Base-by-base conservation (phyloP, 1,139 yeast genomes). In the Sugiyamaella castrensis region DNA sequence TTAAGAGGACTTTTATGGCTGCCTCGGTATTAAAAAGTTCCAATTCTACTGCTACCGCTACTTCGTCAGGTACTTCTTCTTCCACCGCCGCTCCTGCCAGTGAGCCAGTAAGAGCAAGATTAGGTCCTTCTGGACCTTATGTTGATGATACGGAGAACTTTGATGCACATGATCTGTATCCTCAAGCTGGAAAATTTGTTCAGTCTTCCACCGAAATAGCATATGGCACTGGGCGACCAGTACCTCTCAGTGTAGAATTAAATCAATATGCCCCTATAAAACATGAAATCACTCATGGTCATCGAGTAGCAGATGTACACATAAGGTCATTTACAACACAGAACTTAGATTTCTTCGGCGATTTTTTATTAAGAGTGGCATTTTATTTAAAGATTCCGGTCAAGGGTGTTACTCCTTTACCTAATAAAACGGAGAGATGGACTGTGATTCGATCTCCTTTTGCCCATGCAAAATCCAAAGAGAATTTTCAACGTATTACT, bases 391-490 rank as follows among this genome's bases (percentile, higher is more conserved):
- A 95, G 9, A 82, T 92, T 57, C 96, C 98, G 13, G 79, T 84
- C 43, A 74, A 77, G 31, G 88, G 88, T 1, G 82, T 85, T 10
- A 73, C 74, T 37, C 88, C 88, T 13, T 67, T 83, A 53, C 84
- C 86, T 31, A 76, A 81, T 19, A 84, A 82, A 65, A 80, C 87
- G 42, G 94, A 91, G 69, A 80, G 89, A 59, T 92, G 96, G 87
- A 92, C 98, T 0, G 96, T 92, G 48, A 88, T 86, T 60, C 80
- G 85, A 66, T 84, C 96, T 4, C 98, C 98, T 1, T 92, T 92
- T 67, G 96, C 87, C 31, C 95, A 87, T 65, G 95, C 98, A 47
- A 91, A 91, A 67, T 79, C 95, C 8, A 92, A 92, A 71, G 96
- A 92, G 71, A 92, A 92, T 73, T 92, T 87, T 71, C 87, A 87